Base-by-base conservation (phyloP, 306 rosid species). In the Fragaria nilgerrensis region DNA sequence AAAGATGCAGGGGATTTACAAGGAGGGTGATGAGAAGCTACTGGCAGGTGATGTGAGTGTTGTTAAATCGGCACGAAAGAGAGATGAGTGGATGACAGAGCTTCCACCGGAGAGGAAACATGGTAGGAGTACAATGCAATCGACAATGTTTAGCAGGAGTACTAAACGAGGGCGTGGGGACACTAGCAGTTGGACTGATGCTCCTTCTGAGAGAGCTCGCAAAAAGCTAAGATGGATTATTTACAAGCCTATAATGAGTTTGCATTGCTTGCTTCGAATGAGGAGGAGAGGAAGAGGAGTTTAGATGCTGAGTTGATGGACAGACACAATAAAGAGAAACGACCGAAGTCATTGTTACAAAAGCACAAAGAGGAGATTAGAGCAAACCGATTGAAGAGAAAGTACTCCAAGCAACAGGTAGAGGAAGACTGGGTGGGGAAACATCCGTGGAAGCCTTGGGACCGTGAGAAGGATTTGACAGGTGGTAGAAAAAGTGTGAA, bases 401-500 rank as follows among this genome's bases (percentile, higher is more conserved):
- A 87, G 70, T 19, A 6, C 58, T 77, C 90, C 6, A 74, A 70
- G 70, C 86, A 81, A 77, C 80, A 70, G 65, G 37, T 68, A 19
- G 89, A 79, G 69, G 93, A 91, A 75, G 91, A 92, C 0, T 92
- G 98, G 95, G 87, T 75, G 76, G 95, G 93, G 79, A 86, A 90
- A 73, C 96, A 94, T 88, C 97, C 96, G 36, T 90, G 98, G 96
- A 94, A 90, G 84, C 98, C 97, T 76, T 92, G 96, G 96, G 97
- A 94, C 82, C 92, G 97, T 68, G 97, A 94, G 77, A 92, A 88
- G 85, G 98, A 92, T 79, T 84, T 92, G 80, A 68, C 85, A 3
- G 91, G 95, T 68, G 97, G 97, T 78, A 86, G 96, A 84, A 78
- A 87, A 72, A 85, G 45, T 79, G 56, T 92, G 64, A 89, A 89